Percentiles rank a stretch among this genome's conserved stretches.
phyloP scores from a whole-genome alignment of 306 rosid genomes.

The Comarum palustre region DNA sequence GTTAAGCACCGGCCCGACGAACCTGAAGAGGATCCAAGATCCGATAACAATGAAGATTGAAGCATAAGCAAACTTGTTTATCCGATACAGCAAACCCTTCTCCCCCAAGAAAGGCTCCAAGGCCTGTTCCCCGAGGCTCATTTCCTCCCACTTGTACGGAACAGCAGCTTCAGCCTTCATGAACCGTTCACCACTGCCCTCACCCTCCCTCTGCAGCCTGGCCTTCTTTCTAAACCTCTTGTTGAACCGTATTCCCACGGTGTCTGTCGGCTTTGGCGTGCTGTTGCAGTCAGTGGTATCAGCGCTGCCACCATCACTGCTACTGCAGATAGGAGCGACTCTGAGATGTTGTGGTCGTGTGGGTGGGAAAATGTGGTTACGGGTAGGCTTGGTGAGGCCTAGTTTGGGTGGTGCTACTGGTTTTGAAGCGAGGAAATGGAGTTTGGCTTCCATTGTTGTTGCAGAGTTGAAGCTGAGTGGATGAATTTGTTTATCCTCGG shows the following conservation, averaged over 20 bases:
- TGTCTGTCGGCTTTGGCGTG: conserved; percentile 32
- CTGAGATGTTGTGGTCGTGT: conserved; percentile 21
- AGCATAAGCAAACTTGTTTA: conserved; percentile 89
- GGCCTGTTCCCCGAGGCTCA: conserved; percentile 73
- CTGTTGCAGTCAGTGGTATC: conserved; percentile 11
- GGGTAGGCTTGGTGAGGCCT: conserved; percentile 25
- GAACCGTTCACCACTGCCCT: conserved; percentile 29
- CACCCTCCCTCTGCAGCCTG: conserved; percentile 26
- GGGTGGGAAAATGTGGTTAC: conserved; percentile 20
- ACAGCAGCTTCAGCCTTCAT: conserved; percentile 31
- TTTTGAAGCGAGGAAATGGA: conserved; percentile 41
- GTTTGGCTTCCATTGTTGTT: conserved; percentile 45
- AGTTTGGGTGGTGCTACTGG: conserved; percentile 39
- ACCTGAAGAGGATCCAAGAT: conserved; percentile 78
- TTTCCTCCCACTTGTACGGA: conserved; percentile 86
- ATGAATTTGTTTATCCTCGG: conserved; percentile 28
- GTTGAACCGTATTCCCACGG: conserved; percentile 48
- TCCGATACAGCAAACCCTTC: conserved; percentile 79
- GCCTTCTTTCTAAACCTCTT: conserved; percentile 61
- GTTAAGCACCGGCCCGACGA: conserved; percentile 85
- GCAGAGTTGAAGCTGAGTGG: conserved; percentile 1
- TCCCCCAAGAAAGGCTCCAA: conserved; percentile 76
- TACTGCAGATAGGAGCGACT: conserved; percentile 34
- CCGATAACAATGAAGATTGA: conserved; percentile 85
- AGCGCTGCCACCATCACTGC: conserved; percentile 18